Percentiles rank a stretch among this genome's conserved stretches.
phyloP scores from a whole-genome alignment of 148 eudicot species.

The Nepenthes mirabilis region DNA sequence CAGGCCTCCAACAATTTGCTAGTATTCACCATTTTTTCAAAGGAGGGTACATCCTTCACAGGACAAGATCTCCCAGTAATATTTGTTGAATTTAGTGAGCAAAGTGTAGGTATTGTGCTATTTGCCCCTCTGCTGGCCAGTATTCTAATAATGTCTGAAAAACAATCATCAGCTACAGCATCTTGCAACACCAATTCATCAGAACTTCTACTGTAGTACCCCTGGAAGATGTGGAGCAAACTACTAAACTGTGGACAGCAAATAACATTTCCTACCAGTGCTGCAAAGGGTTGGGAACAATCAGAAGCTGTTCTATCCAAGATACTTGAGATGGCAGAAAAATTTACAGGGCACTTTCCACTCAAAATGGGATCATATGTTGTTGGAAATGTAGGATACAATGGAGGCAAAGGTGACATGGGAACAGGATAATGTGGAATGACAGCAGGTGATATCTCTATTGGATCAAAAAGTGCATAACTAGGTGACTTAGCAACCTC shows the following conservation, averaged over 20 bases:
- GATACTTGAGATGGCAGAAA: constrained; percentile 66
- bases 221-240: constrained; percentile 76
- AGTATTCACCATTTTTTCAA: constrained; percentile 71
- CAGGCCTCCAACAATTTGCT: constrained; percentile 82
- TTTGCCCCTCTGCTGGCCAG: constrained; percentile 87
- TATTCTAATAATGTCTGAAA: constrained; percentile 62
- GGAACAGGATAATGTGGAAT: constrained; percentile 65
- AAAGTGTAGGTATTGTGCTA: constrained; percentile 49
- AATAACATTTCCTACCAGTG: constrained; percentile 65
- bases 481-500: constrained; percentile 45
- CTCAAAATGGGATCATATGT: constrained; percentile 69
- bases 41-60: constrained; percentile 47
- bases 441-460: constrained; percentile 79
- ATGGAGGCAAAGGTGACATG: constrained; percentile 42
- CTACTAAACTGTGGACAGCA: constrained; percentile 92
- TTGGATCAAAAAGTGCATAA: constrained; percentile 55
- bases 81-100: constrained; percentile 68
- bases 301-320: constrained; percentile 84
- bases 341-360: constrained; percentile 89
- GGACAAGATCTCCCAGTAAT: constrained; percentile 92
- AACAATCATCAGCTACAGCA: constrained; percentile 66
- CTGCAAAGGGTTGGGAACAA: constrained; percentile 59
- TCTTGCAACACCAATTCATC: constrained; percentile 52
- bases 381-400: constrained; percentile 72
- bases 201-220: constrained; percentile 48